Evolutionary conservation across 2,329 filamentous ascomycete species (phyloP), one percentile per base, ranked within the genome.

Genomic region (Cladophialophora psammophila): DNA sequence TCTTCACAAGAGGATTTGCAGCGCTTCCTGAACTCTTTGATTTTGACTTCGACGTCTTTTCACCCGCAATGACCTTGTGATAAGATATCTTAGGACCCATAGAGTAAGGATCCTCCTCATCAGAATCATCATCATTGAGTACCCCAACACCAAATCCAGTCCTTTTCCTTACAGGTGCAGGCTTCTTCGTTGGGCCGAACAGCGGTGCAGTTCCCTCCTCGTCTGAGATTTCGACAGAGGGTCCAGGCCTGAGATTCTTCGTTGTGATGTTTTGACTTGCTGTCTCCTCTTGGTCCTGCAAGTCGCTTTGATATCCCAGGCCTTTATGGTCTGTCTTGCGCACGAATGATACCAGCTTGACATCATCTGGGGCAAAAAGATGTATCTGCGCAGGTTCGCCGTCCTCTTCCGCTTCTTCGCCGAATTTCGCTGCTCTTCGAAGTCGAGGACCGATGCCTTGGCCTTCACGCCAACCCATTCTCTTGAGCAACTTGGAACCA

Each of bases 391-490:
- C 80, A n/a, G 72, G 71, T 20, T 80, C 79, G 15, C 76, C 74
- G 5, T 75, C 74, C 35, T 77, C 77, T n/a, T 76, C 77, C 0
- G 75, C 74, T 5, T 75, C 74, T 32, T 77, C 78, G 52, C 80
- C 83, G 13, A 94, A 83, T 56, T 90, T 85, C 42, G 93, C 92
- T 75, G 84, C 85, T 57, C 95, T 87, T 62, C 89, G 88, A 38
- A 97, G 82, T 78, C 93, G 97, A 26, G 93, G 93, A 0, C 95
- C 95, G 69, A 98, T 89, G 3, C 95, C 95, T 78, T 98, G 94
- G 0, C 94, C 94, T 70, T 94, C 91, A 74, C 90, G 91, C 95
- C 95, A 99, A 15, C 94, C 95, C 94, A 99, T 98, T 74, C 86
- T 91, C 75, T 91, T 92, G 66, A 98, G 81, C 15, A 99, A 82